Evolutionary conservation across 768 basidiomycete species (phyloP).

Genomic region (Polyporus arcularius): DNA sequence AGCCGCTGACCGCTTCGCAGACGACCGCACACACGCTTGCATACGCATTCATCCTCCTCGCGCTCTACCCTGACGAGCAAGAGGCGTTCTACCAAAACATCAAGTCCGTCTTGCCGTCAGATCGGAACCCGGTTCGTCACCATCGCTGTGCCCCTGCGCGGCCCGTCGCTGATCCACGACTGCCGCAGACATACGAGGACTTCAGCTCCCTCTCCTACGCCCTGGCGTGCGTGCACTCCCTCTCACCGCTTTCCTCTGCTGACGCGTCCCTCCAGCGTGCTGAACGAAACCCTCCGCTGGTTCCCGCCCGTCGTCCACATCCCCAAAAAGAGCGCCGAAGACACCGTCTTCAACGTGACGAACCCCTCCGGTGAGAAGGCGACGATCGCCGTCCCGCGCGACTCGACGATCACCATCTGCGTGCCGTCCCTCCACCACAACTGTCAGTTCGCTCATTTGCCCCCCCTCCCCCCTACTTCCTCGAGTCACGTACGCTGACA

Average conservation of each 20-base stretch:
- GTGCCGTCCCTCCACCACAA: conserved; percentile 35
- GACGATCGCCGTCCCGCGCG: conserved; percentile 29
- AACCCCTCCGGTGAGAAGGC: conserved; percentile 28
- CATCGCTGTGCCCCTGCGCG: too few relatives aligned
- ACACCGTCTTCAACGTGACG: conserved; percentile 28
- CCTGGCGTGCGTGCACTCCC: conserved; percentile 25
- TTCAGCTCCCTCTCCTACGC: conserved; percentile 23
- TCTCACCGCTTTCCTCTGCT: not conserved
- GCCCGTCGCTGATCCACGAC: not conserved
- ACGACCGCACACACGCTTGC: conserved; percentile 38
- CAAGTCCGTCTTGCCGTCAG: conserved; percentile 28
- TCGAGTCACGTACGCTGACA: not conserved
- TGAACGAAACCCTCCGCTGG: conserved; percentile 38
- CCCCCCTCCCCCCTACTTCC: not conserved
- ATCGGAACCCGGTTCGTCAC: conserved; percentile 28
- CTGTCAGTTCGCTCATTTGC: conserved; percentile 23
- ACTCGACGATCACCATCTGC: conserved; percentile 27
- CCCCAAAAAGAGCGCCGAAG: conserved; percentile 30
- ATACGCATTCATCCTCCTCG: conserved; percentile 38
- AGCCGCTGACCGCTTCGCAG: conserved; percentile 10
- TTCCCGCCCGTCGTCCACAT: conserved; percentile 32
- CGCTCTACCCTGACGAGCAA: conserved; percentile 42
- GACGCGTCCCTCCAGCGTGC: conserved; percentile 22
- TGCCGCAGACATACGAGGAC: conserved; percentile 32
- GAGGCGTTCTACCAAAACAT: conserved; percentile 37